These are phyloP conservation scores for Capsella rubella DNA, from an alignment of 441 rosid genomes.

Conservation along the genomic window DNA sequence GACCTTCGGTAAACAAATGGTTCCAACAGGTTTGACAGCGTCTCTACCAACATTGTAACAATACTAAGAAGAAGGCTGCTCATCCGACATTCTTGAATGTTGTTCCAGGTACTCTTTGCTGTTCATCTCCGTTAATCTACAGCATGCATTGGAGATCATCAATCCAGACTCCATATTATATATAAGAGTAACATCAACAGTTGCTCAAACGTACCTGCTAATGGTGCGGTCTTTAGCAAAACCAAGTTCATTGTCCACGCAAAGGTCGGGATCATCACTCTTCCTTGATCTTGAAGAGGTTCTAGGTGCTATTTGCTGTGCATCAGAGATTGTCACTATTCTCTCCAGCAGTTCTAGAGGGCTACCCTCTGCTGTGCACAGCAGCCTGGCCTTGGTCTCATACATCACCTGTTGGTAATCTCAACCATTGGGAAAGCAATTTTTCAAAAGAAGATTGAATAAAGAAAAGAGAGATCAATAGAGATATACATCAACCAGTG, in stretches of 20 bases:
- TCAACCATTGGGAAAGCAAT: slow-evolving; percentile 11
- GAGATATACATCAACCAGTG: slow-evolving; percentile 83
- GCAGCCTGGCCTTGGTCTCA: slow-evolving; percentile 78
- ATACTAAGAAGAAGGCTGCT: slow-evolving; percentile 35
- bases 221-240: slow-evolving; percentile 97
- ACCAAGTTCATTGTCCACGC: slow-evolving; percentile 95
- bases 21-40: slow-evolving; percentile 29
- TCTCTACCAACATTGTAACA: slow-evolving; percentile 13
- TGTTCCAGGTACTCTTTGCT: slow-evolving; percentile 91
- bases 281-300: slow-evolving; percentile 83
- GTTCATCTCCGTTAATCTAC: slow-evolving; percentile 92
- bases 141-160: background rate
- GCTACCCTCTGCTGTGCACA: slow-evolving; percentile 89
- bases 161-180: slow-evolving; percentile 9
- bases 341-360: slow-evolving; percentile 76
- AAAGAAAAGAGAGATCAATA: slow-evolving; percentile 17
- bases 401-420: slow-evolving; percentile 76
- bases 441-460: background rate
- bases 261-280: slow-evolving; percentile 77
- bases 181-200: slow-evolving; percentile 11
- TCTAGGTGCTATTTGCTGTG: slow-evolving; percentile 73
- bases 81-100: slow-evolving; percentile 48
- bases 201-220: slow-evolving; percentile 63
- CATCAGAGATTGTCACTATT: slow-evolving; percentile 81
- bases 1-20: slow-evolving; percentile 17